Evolutionary conservation across 192 early-diverging fungal genomes (phyloP).

Genomic region (Gamsiella multidivaricata): DNA sequence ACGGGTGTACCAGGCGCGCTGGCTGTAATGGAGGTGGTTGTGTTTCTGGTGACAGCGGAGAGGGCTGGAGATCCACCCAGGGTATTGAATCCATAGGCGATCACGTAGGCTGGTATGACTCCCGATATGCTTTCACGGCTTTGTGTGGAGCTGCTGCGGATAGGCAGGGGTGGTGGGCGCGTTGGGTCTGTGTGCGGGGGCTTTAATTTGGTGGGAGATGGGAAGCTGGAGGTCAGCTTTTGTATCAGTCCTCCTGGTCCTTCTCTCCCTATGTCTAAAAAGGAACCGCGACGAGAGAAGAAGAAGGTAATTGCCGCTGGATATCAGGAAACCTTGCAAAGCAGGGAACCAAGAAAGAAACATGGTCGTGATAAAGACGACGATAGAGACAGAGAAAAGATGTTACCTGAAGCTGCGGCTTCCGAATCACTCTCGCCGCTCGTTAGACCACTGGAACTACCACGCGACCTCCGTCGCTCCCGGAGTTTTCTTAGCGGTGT

Average conservation of each 20-base stretch:
- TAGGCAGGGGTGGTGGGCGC: constrained; percentile 13
- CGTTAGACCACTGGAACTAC: background rate
- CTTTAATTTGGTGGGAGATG: background rate
- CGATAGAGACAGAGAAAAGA: background rate
- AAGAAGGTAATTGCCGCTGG: background rate
- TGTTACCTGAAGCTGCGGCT: background rate
- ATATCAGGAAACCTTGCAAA: too few species aligned
- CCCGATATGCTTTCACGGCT: background rate
- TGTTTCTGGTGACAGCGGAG: constrained; percentile 7
- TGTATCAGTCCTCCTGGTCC: background rate
- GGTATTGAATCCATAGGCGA: constrained; percentile 14
- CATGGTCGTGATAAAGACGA: too few species aligned
- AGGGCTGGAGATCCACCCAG: constrained; percentile 22
- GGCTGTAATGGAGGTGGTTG: background rate
- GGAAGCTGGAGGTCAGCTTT: background rate
- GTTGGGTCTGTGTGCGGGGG: constrained; percentile 2
- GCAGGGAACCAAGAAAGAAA: too few species aligned
- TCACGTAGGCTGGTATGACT: background rate
- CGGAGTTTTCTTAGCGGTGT: constrained; percentile 17
- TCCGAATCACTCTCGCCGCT: constrained; percentile 37
- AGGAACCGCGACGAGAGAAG: too few species aligned
- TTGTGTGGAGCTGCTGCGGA: background rate
- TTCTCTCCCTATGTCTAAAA: too few species aligned
- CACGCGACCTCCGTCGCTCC: constrained; percentile 1
- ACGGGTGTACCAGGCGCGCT: background rate